Conservation (phyloP, 2,329 filamentous ascomycete species). For the Davidsoniella neocaledoniae region DNA sequence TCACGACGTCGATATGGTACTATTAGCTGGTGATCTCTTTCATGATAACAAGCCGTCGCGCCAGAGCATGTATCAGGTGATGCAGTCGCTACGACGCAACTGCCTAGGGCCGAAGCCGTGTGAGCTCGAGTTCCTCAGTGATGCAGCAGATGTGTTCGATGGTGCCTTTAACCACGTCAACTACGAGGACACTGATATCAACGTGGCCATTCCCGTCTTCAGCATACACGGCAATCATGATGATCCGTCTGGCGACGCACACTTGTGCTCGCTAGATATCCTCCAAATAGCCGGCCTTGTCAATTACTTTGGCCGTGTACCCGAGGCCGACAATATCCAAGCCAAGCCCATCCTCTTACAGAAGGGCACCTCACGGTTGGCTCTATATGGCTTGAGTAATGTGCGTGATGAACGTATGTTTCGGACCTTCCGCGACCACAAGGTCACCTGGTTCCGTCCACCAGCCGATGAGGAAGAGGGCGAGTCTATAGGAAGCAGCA, state of each 20-base stretch:
- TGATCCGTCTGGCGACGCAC: conserved; percentile 90
- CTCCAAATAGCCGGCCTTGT: conserved; percentile 80
- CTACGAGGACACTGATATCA: conserved; percentile 94
- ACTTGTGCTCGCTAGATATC: conserved; percentile 78
- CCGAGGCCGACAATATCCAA: conserved; percentile 83
- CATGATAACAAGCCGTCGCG: conserved; percentile 96
- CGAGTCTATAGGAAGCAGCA: conserved; percentile 12
- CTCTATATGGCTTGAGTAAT: conserved; percentile 87
- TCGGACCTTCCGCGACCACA: conserved; percentile 79
- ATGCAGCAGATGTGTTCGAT: conserved; percentile 80
- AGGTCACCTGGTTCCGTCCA: conserved; percentile 74
- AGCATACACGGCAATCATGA: conserved; percentile 98
- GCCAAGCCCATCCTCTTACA: conserved; percentile 85
- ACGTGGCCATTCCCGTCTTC: conserved; percentile 91
- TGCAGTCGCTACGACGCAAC: conserved; percentile 83
- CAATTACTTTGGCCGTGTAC: conserved; percentile 89
- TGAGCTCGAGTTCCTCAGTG: conserved; percentile 84
- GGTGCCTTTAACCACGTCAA: conserved; percentile 88
- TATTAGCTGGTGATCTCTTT: conserved; percentile 87
- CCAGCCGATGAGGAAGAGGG: conserved; percentile 48
- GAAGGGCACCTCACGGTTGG: conserved; percentile 83
- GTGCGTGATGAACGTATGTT: conserved; percentile 91
- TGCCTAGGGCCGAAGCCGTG: conserved; percentile 92
- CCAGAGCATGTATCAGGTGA: conserved; percentile 93
- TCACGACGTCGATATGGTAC: conserved; percentile 90